These are phyloP conservation scores for Elsinoe fawcettii DNA, from an alignment of 2,329 filamentous ascomycete genomes.

Conservation along the genomic window DNA sequence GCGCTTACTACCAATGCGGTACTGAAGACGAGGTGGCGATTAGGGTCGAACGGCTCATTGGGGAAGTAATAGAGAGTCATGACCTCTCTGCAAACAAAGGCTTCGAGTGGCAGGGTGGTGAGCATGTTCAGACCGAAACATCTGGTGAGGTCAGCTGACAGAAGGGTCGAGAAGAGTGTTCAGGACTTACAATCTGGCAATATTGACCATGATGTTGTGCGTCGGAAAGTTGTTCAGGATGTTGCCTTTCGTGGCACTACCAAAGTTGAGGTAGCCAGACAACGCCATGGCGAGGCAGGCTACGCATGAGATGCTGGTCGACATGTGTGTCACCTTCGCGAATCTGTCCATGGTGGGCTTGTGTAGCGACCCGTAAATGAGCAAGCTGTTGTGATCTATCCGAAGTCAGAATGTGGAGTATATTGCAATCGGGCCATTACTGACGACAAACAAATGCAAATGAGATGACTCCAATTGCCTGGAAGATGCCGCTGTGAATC, in stretches of 20 bases:
- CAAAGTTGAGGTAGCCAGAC: conserved; percentile 85
- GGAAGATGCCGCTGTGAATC: conserved; percentile 83
- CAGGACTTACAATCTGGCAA: conserved; percentile 66
- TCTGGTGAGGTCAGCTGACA: conserved; percentile 24
- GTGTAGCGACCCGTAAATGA: conserved; percentile 92
- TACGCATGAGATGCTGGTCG: conserved; percentile 80
- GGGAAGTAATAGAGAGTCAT: conserved; percentile 81
- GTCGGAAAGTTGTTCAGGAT: conserved; percentile 95
- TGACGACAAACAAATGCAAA: conserved; percentile 68
- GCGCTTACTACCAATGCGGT: conserved; percentile 71
- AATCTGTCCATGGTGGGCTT: conserved; percentile 96
- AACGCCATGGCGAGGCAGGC: conserved; percentile 85
- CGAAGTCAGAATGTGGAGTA: conserved; percentile 7
- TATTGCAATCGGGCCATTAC: conserved; percentile 18
- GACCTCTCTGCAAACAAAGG: conserved; percentile 94
- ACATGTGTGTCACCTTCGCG: conserved; percentile 85
- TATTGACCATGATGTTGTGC: conserved; percentile 86
- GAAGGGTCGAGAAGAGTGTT: too few relatives aligned
- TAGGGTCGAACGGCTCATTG: conserved; percentile 68
- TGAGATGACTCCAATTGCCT: conserved; percentile 95
- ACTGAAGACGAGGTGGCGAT: conserved; percentile 79
- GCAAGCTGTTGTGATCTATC: conserved; percentile 81
- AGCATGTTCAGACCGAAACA: conserved; percentile 99
- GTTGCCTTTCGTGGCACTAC: conserved; percentile 84
- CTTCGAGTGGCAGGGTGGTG: conserved; percentile 89